Evolutionary conservation across 2,329 filamentous ascomycete genomes (phyloP).

Genomic region (Aurifilum marmelostoma): DNA sequence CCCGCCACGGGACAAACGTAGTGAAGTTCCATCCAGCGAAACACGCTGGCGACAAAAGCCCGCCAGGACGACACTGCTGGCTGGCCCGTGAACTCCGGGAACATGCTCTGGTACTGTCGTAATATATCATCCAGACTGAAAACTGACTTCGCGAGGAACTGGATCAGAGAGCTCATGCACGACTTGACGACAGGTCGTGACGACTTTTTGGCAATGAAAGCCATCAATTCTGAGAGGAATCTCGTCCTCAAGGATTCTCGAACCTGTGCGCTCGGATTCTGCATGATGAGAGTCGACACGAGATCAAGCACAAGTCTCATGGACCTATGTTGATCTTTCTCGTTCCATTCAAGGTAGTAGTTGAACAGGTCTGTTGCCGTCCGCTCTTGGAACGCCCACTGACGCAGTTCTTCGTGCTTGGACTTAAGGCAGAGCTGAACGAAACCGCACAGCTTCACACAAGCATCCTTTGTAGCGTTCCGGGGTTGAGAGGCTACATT

Average conservation of each 20-base stretch:
- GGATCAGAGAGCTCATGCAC: constrained; percentile 67
- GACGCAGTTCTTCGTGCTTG: constrained; percentile 43
- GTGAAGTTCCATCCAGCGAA: constrained; percentile 57
- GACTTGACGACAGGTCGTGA: constrained; percentile 70
- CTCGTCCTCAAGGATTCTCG: constrained; percentile 45
- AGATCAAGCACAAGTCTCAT: constrained; percentile 66
- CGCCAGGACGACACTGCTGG: constrained; percentile 36
- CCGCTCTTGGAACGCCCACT: constrained; percentile 56
- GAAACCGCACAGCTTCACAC: constrained; percentile 64
- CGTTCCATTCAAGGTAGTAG: constrained; percentile 70
- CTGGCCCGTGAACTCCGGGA: constrained; percentile 34
- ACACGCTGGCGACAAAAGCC: constrained; percentile 40
- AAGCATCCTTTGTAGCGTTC: constrained; percentile 59
- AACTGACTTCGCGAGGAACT: constrained; percentile 65
- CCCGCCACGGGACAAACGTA: constrained; percentile 64
- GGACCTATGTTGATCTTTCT: constrained; percentile 65
- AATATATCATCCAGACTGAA: constrained; percentile 53
- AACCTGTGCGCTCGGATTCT: constrained; percentile 50
- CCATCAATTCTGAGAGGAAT: constrained; percentile 57
- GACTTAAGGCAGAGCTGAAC: constrained; percentile 63
- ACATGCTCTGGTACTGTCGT: constrained; percentile 44
- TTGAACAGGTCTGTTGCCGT: constrained; percentile 57
- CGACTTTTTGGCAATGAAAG: constrained; percentile 62
- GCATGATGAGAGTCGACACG: constrained; percentile 53
- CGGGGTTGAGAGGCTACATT: constrained; percentile 55